Conservation (phyloP, 176 grass and related monocot species). For the Oryza punctata region DNA sequence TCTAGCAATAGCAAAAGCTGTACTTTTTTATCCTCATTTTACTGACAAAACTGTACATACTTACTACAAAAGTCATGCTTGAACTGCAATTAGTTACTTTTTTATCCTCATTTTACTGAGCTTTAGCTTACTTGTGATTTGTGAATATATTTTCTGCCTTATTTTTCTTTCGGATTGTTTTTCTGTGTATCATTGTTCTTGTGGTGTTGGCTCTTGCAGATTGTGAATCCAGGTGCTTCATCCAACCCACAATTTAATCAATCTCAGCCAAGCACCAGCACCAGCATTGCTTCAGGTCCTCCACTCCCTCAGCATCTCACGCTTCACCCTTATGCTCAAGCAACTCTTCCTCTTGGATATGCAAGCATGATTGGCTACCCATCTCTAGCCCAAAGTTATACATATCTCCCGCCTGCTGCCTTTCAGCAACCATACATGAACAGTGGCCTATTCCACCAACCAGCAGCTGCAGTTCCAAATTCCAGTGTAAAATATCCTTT, state of each 20-base stretch:
- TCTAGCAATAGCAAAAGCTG: background rate
- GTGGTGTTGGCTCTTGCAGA: slow-evolving; percentile 44
- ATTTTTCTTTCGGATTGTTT: background rate
- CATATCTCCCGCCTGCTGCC: slow-evolving; percentile 62
- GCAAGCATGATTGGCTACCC: slow-evolving; percentile 78
- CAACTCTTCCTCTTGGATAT: slow-evolving; percentile 67
- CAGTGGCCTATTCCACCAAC: slow-evolving; percentile 66
- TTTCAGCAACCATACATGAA: slow-evolving; percentile 69
- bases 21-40: slow-evolving; percentile 4
- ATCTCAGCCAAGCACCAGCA: slow-evolving; percentile 56
- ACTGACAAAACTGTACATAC: too few species aligned
- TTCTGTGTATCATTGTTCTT: background rate
- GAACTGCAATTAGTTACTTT: too few species aligned
- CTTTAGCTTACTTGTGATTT: background rate
- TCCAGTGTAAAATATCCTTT: slow-evolving; percentile 63
- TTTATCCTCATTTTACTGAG: background rate
- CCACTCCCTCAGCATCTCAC: slow-evolving; percentile 67
- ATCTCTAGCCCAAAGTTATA: slow-evolving; percentile 66
- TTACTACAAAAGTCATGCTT: too few species aligned
- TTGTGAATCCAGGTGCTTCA: slow-evolving; percentile 52
- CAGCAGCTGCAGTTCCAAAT: slow-evolving; percentile 53
- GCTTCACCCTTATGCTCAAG: slow-evolving; percentile 74
- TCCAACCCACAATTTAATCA: slow-evolving; percentile 55
- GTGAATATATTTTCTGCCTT: background rate
- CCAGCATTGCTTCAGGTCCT: slow-evolving; percentile 53